phyloP scores from a whole-genome alignment of 306 rosid species.

The Biancaea sappan region DNA sequence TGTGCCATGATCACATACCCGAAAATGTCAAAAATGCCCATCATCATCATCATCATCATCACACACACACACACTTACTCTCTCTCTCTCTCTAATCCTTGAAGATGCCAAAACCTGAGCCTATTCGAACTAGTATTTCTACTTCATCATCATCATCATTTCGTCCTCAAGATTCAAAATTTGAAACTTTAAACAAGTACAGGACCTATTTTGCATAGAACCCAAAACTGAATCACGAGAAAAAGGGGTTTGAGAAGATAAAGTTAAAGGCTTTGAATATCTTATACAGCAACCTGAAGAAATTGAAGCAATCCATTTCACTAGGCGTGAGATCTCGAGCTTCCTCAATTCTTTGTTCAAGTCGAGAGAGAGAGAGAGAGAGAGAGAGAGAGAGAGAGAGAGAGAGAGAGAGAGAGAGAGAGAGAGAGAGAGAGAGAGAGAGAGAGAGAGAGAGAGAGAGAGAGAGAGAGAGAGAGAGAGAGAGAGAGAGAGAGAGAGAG shows the following conservation, averaged over 20 bases:
- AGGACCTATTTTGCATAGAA: slow-evolving; percentile 37
- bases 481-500: too few relatives aligned
- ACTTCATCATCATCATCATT: slow-evolving; percentile 22
- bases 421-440: too few relatives aligned
- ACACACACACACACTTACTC: too few relatives aligned
- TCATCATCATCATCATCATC: too few relatives aligned
- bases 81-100: too few relatives aligned
- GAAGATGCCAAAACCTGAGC: slow-evolving; percentile 65
- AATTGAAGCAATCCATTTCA: slow-evolving; percentile 81
- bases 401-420: too few relatives aligned
- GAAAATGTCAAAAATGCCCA: too few relatives aligned
- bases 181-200: slow-evolving; percentile 8
- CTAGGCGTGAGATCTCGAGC: slow-evolving; percentile 79
- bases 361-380: slow-evolving; percentile 64
- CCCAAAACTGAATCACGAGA: slow-evolving; percentile 58
- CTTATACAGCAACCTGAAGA: slow-evolving; percentile 78
- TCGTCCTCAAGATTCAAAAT: slow-evolving; percentile 22
- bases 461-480: too few relatives aligned
- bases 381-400: too few relatives aligned
- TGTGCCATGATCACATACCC: too few relatives aligned
- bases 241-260: slow-evolving; percentile 62
- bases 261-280: slow-evolving; percentile 78
- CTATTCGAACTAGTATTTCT: slow-evolving; percentile 63
- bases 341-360: slow-evolving; percentile 85
- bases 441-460: too few relatives aligned